Evolutionary conservation across 2,329 filamentous ascomycete species (phyloP), one percentile per base, ranked within the genome.

Genomic region (Claviceps arundinis): DNA sequence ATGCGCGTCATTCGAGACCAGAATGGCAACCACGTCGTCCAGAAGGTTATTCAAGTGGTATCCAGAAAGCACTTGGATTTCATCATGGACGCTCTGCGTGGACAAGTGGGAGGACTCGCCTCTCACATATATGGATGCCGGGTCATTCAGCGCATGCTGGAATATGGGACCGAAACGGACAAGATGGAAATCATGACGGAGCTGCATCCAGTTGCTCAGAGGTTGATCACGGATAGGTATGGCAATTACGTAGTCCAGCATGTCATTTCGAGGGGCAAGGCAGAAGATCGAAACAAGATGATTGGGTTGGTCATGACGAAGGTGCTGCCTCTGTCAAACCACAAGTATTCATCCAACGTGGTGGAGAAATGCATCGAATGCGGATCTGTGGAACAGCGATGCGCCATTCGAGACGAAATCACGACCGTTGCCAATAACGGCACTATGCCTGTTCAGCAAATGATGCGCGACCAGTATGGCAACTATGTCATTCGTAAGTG

Each of bases 161-260:
- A 97, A 66, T 75, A 87, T 62, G 89, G 88, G 50, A 81, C 84
- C 16, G 79, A 85, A 42, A 72, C 76, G 1, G 85, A 93, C 61
- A 85, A 83, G 66, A 72, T 75, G 47, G 77, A 76, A 37, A 84
- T 97, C 50, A 78, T 96, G 62, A 71, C 75, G 1, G 91, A 97
- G 69, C 75, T 98, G 22, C 85, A 93, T 62, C 73, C 75, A 9
- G 85, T 83, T 58, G 82, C 87, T 9, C 67, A 78, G 37, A 78
- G 76, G 52, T 78, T 97, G 53, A 87, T 96, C 57, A 81, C 82
- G 1, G 88, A 97, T 62, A 84, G 90, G 57, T 98, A 86, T 62
- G 93, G 93, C 54, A 98, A 98, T 69, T 98, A 98, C 64, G 93
- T 98, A 17, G 85, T 87, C 3, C 93, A 97, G 65, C 89, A 97